Conservation (phyloP, 129 eudicot species). For the Chrysanthemum lavandulifolium region DNA sequence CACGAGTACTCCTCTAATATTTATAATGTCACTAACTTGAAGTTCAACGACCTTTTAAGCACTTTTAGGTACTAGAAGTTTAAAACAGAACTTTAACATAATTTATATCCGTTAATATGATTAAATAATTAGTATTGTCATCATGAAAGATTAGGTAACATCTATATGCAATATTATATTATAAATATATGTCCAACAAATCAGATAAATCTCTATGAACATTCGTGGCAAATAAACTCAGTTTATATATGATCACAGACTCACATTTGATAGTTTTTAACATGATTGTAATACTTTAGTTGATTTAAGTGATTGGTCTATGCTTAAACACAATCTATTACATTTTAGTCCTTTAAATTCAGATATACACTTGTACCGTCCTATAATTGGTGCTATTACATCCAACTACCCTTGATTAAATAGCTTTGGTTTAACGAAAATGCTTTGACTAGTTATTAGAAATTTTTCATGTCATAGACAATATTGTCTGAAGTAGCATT, state of each 20-base stretch:
- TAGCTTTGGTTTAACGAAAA: no score
- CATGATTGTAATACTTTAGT: not conserved
- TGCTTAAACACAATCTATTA: not conserved
- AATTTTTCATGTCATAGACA: no score
- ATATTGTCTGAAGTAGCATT: no score
- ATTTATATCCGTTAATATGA: no score
- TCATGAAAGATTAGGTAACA: not conserved
- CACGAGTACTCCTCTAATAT: no score
- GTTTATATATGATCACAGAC: slow-evolving; percentile 3
- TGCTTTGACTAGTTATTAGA: no score
- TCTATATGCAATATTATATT: not conserved
- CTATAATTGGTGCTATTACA: not conserved
- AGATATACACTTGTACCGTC: not conserved
- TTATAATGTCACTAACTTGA: no score
- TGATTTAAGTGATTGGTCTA: slow-evolving; percentile 3
- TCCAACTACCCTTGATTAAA: not conserved
- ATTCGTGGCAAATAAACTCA: not conserved
- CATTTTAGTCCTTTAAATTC: not conserved
- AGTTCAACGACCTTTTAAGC: no score
- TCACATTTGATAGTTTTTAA: not conserved
- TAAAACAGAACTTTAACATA: no score
- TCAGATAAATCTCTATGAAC: not conserved
- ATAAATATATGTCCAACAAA: not conserved
- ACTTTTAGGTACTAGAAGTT: no score
- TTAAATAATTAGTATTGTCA: not conserved